Evolutionary conservation across 225 moss, liverwort and hornwort genomes (phyloP), one percentile per base, ranked within the genome.

Genomic region (Thuidium tamariscinum): DNA sequence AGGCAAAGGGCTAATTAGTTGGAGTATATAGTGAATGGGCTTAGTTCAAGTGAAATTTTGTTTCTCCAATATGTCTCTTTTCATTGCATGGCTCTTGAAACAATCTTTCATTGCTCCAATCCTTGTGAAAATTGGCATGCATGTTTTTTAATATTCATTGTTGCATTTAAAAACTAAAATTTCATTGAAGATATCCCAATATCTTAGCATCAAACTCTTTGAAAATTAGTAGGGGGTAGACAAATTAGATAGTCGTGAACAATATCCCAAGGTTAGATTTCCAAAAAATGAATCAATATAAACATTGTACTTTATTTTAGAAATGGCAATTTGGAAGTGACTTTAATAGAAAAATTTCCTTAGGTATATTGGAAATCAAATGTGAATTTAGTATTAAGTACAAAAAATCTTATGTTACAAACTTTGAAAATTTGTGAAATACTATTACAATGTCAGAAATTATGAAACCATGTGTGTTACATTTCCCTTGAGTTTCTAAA

Each of bases 381-480:
- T 4, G 1, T 22, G 7, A 23, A 39, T 39, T 13, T 41, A 5
- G 26, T 41, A 1, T 27, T 27, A 71, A 5, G 0, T 71, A 6
- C 17, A 27, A 1, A 2, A 3, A 9, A 44, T 4, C 5, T 2
- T 5, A 2, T 44, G 0, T 29, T 71, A 2, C 2, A 10, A 44
- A 44, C 25, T 14, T 68, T 8, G 8, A 39, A 68, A 68, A 25
- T 17, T 68, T 14, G 2, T 14, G 41, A 68, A 39, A 41, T 39
- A 68, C 13, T 25, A 14, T 0, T 13, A 13, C 1, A 73, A 4
- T 0, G 0, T 48, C 0, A 0, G 0, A 46, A 73, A 48, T 73
- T 29, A 29, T 44, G 3, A 29, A 73, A 72, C 10, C 0, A 0
- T 3, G 0, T 29, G 5, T 0, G 0, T 27, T 71, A 10, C 7